Percentiles rank a stretch among this genome's conserved stretches.
These are phyloP conservation scores for Alternaria conjuncta DNA, from an alignment of 2,329 filamentous ascomycete species.

Conservation along the genomic window DNA sequence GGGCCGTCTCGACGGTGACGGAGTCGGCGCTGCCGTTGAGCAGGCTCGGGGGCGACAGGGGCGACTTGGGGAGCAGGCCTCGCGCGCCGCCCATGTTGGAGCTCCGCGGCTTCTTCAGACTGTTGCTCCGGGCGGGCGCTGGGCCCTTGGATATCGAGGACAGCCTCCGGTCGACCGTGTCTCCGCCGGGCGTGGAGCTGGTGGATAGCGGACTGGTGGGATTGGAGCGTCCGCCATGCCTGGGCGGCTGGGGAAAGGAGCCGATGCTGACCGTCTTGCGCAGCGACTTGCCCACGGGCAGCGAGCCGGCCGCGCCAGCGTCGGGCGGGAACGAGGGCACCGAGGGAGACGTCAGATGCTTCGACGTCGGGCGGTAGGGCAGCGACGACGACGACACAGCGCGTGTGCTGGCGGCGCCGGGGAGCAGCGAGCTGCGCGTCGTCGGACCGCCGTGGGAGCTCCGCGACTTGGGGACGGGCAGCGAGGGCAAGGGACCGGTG, in stretches of 20 bases:
- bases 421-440: constrained; percentile 38
- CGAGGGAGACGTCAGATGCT: constrained; percentile 42
- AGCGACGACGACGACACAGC: constrained; percentile 44
- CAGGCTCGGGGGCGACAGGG: constrained; percentile 69
- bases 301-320: constrained; percentile 44
- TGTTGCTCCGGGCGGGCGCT: constrained; percentile 40
- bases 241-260: constrained; percentile 88
- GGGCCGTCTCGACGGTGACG: constrained; percentile 69
- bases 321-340: constrained; percentile 58
- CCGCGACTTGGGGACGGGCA: constrained; percentile 75
- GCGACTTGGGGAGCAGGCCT: constrained; percentile 46
- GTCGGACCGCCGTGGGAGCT: constrained; percentile 55
- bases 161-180: constrained; percentile 42
- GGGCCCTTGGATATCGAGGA: constrained; percentile 35
- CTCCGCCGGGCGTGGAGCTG: constrained; percentile 54
- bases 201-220: constrained; percentile 61
- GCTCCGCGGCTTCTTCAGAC: constrained; percentile 58
- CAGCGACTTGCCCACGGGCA: constrained; percentile 67
- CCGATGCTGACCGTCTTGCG: constrained; percentile 93
- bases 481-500: constrained; percentile 72
- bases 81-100: constrained; percentile 41
- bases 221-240: constrained; percentile 58
- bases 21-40: constrained; percentile 80
- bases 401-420: constrained; percentile 32
- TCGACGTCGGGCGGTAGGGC: constrained; percentile 34